Evolutionary conservation across 495 filamentous ascomycete genomes (phyloP).

Genomic region (Trichoderma virens): DNA sequence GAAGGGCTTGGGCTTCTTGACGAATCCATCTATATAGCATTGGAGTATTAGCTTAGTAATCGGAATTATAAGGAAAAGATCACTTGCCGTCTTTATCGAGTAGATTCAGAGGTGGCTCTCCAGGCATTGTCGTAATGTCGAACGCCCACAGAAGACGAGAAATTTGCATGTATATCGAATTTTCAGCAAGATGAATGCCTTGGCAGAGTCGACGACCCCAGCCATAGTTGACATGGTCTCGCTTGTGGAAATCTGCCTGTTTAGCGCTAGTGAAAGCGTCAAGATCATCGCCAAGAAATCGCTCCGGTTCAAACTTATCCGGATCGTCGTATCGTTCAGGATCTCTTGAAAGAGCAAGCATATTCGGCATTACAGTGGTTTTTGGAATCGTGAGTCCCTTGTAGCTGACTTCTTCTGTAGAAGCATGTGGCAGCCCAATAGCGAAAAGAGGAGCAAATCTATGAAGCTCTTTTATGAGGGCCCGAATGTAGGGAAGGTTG

Average conservation of each 20-base stretch:
- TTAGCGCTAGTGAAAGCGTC: conserved; percentile 16
- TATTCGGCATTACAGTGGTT: conserved; percentile 53
- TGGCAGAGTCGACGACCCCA: conserved; percentile 54
- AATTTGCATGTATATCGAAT: conserved; percentile 48
- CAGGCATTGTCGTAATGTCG: conserved; percentile 38
- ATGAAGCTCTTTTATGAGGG: conserved; percentile 56
- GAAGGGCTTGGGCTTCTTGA: conserved; percentile 49
- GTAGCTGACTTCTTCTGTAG: conserved; percentile 52
- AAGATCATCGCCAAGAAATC: conserved; percentile 39
- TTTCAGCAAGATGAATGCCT: conserved; percentile 51
- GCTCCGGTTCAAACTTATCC: conserved; percentile 47
- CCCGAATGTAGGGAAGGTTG: conserved; percentile 50
- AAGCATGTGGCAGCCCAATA: conserved; percentile 55
- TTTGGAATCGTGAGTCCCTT: conserved; percentile 47
- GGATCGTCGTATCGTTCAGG: conserved; percentile 56
- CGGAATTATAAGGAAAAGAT: conserved; percentile 29
- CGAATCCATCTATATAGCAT: conserved; percentile 33
- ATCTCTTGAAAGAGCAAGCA: conserved; percentile 59
- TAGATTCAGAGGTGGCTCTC: conserved; percentile 39
- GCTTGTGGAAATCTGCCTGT: conserved; percentile 50
- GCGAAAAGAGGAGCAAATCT: conserved; percentile 58
- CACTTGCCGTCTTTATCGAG: background rate
- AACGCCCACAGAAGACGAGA: conserved; percentile 50
- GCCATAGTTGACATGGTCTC: conserved; percentile 57
- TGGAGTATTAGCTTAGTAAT: too few relatives aligned